These are phyloP conservation scores for Trifolium dubium DNA, from an alignment of 306 rosid genomes.

Conservation along the genomic window DNA sequence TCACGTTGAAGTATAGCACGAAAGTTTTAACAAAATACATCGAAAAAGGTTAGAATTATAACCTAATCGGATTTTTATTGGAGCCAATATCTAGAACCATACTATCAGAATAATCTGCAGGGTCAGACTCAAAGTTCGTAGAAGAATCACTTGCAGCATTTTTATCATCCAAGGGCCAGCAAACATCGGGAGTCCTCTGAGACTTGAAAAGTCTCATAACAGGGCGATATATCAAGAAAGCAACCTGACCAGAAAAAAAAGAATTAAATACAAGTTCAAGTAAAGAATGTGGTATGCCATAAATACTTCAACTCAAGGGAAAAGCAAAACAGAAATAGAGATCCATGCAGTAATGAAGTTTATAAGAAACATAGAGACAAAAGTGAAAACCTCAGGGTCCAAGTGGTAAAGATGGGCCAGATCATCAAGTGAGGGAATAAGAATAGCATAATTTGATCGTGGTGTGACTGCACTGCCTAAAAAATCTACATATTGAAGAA, in stretches of 20 bases:
- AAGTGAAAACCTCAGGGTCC: conserved; percentile 82
- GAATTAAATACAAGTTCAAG: conserved; percentile 29
- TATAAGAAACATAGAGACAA: conserved; percentile 21
- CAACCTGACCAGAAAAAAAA: conserved; percentile 62
- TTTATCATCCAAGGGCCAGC: conserved; percentile 83
- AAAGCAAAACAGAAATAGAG: neutral
- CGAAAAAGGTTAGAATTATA: conserved; percentile 22
- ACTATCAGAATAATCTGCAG: conserved; percentile 52
- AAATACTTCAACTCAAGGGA: neutral
- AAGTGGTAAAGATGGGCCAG: conserved; percentile 88
- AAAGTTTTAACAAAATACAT: neutral
- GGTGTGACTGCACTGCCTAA: conserved; percentile 88
- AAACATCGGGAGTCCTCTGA: conserved; percentile 61
- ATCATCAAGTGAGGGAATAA: conserved; percentile 84
- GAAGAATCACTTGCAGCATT: conserved; percentile 51
- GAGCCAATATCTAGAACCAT: conserved; percentile 77
- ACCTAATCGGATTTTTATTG: conserved; percentile 66
- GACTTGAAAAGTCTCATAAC: conserved; percentile 89
- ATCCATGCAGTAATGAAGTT: neutral
- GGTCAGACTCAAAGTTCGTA: conserved; percentile 62
- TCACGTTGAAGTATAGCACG: conserved; percentile 4
- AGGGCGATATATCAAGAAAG: conserved; percentile 96
- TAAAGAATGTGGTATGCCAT: neutral
- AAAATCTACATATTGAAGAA: conserved; percentile 93
- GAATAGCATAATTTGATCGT: conserved; percentile 72